Evolutionary conservation across 805 yeast species (phyloP).

Genomic region (Vanderwaltozyma yarrowii): DNA sequence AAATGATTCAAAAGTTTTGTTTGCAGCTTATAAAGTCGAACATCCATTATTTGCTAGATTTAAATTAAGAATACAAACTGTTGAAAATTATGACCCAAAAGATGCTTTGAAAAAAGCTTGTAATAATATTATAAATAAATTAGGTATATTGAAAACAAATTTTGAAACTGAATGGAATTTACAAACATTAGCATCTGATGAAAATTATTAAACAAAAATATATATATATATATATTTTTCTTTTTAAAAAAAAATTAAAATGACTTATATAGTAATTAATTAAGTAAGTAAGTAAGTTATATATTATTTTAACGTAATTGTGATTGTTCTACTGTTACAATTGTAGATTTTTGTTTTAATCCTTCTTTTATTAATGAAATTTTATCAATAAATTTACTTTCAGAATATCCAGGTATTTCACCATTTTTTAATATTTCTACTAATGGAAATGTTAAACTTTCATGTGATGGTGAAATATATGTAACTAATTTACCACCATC

Average conservation of each 20-base stretch:
- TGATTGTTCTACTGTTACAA: constrained; percentile 17
- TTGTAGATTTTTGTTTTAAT: constrained; percentile 32
- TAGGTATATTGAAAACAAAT: constrained; percentile 61
- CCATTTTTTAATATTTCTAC: constrained; percentile 39
- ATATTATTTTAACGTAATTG: constrained; percentile 1
- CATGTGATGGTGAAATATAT: constrained; percentile 69
- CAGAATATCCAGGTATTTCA: constrained; percentile 37
- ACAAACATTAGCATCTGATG: constrained; percentile 56
- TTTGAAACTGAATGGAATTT: constrained; percentile 91
- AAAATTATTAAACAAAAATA: constrained; percentile 6
- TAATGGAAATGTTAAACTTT: constrained; percentile 55
- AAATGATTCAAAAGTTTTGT: constrained; percentile 79
- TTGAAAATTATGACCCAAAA: constrained; percentile 86
- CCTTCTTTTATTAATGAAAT: constrained; percentile 57
- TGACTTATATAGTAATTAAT: too few relatives aligned
- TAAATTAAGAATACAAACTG: constrained; percentile 89
- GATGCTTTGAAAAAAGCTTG: constrained; percentile 89
- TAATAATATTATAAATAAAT: constrained; percentile 66
- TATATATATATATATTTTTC: too few relatives aligned
- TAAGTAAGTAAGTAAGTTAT: too few relatives aligned
- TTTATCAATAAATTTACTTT: constrained; percentile 37
- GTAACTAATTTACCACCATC: constrained; percentile 68
- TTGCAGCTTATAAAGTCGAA: constrained; percentile 96
- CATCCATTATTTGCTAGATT: constrained; percentile 96
- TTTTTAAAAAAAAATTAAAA: background rate